Conservation (phyloP, 2,329 filamentous ascomycete species). For the Xylaria sp. region DNA sequence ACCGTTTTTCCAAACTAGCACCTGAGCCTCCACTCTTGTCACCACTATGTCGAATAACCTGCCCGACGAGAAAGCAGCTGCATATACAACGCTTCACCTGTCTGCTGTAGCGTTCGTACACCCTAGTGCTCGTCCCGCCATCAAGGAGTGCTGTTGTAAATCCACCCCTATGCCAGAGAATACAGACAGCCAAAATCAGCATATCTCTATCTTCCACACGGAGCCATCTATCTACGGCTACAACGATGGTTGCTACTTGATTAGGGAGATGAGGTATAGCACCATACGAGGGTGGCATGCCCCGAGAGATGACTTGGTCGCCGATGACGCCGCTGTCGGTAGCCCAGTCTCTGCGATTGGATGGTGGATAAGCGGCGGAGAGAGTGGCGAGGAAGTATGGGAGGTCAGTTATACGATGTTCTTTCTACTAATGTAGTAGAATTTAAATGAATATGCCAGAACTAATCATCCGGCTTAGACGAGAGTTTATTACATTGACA, state of each 20-base stretch:
- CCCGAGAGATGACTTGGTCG: conserved; percentile 6
- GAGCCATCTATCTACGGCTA: conserved; percentile 8
- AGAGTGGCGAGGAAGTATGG: neutral
- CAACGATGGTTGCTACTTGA: neutral
- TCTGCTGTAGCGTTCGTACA: neutral
- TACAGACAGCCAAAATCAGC: neutral
- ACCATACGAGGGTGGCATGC: neutral
- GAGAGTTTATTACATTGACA: conserved; percentile 11
- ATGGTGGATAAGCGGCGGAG: conserved; percentile 8
- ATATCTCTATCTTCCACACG: conserved; percentile 3
- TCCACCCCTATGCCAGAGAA: neutral
- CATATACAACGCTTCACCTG: neutral
- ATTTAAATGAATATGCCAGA: too few species aligned
- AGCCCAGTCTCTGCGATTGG: conserved; percentile 1
- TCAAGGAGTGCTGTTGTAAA: conserved; percentile 1
- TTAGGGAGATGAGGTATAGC: conserved; percentile 5
- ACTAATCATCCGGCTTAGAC: neutral
- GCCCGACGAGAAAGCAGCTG: neutral
- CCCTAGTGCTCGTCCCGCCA: neutral
- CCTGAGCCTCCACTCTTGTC: too few species aligned
- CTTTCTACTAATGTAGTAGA: neutral
- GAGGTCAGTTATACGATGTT: neutral
- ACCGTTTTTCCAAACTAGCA: too few species aligned
- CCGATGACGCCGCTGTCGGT: conserved; percentile 6
- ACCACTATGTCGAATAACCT: neutral